phyloP scores from a whole-genome alignment of 139 green algal species.

The Chlorella sorokiniana region DNA sequence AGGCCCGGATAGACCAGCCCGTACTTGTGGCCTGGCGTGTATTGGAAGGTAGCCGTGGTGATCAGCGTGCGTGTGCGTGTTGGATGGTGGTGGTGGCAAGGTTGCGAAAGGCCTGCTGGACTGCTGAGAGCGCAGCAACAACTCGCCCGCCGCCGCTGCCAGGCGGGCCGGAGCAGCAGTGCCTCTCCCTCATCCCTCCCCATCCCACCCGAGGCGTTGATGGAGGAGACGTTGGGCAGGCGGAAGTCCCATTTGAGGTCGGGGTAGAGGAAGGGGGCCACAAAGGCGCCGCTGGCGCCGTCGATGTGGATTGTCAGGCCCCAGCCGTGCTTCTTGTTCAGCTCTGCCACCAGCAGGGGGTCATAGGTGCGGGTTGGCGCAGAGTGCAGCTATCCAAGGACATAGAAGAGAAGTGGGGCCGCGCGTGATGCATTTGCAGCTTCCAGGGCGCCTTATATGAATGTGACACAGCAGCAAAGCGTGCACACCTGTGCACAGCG shows the following conservation, averaged over 20 bases:
- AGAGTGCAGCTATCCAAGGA: neutral
- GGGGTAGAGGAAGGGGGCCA: slow-evolving; percentile 75
- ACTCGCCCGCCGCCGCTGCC: too few species aligned
- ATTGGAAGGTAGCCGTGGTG: neutral
- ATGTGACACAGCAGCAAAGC: neutral
- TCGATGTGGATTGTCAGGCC: slow-evolving; percentile 76
- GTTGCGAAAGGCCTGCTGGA: too few species aligned
- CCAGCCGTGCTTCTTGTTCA: slow-evolving; percentile 58
- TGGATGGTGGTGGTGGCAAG: too few species aligned
- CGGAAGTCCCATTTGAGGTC: slow-evolving; percentile 77
- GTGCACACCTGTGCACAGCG: neutral
- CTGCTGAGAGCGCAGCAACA: too few species aligned
- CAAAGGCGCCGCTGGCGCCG: slow-evolving; percentile 67
- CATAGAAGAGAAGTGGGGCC: neutral
- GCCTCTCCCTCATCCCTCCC: too few species aligned
- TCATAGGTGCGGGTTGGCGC: neutral
- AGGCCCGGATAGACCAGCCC: slow-evolving; percentile 73
- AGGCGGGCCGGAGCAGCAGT: neutral
- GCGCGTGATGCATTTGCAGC: neutral
- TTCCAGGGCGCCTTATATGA: neutral
- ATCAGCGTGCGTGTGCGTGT: too few species aligned
- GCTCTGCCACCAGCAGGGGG: neutral
- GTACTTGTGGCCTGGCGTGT: neutral
- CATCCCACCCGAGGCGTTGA: slow-evolving; percentile 67
- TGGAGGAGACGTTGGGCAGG: slow-evolving; percentile 67